These are phyloP conservation scores for Calocera viscosa DNA, from an alignment of 768 basidiomycete species.

Conservation along the genomic window DNA sequence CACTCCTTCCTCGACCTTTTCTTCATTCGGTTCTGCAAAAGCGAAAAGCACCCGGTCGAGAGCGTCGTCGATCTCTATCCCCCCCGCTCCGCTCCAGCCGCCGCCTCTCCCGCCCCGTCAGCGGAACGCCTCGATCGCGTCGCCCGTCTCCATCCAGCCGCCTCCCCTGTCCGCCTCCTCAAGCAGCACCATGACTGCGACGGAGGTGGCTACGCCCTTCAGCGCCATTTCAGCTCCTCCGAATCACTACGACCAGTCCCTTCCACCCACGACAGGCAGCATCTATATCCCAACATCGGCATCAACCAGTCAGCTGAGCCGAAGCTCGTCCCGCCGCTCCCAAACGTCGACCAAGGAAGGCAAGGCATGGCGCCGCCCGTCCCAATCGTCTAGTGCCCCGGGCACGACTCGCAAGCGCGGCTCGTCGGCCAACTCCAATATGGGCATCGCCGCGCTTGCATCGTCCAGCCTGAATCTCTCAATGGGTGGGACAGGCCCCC, in stretches of 20 bases:
- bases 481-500: neutral
- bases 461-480: neutral
- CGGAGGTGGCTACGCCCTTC: neutral
- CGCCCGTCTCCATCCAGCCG: neutral
- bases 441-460: slow-evolving; percentile 2
- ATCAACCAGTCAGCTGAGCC: neutral
- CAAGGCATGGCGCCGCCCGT: neutral
- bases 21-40: neutral
- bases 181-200: neutral
- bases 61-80: neutral
- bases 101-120: neutral
- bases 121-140: neutral
- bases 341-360: neutral
- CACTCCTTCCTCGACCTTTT: neutral
- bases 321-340: neutral
- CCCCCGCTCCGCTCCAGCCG: neutral
- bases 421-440: neutral
- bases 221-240: neutral
- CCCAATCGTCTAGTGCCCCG: neutral
- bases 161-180: neutral
- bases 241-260: neutral
- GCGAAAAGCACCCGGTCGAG: neutral
- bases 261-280: neutral
- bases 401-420: neutral
- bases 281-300: neutral